Percentiles rank a stretch among this genome's conserved stretches.
phyloP scores from a whole-genome alignment of 2,329 filamentous ascomycete species.

The Aspergillus caelatus region DNA sequence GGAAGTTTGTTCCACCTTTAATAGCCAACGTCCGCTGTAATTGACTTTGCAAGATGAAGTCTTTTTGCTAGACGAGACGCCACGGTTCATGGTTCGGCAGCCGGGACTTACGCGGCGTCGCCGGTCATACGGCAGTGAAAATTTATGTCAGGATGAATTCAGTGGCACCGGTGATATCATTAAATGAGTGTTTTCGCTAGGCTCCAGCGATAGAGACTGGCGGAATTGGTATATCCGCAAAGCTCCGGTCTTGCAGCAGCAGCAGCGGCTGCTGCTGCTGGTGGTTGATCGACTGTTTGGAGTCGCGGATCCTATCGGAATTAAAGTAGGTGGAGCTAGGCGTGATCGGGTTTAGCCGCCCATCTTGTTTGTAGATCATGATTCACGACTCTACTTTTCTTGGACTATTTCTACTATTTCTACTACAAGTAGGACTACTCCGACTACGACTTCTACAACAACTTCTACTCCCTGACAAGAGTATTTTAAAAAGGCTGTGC shows the following conservation, averaged over 20 bases:
- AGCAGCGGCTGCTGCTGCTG: background rate
- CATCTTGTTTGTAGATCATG: background rate
- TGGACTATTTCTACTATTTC: no score
- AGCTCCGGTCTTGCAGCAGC: background rate
- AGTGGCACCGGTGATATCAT: slow-evolving; percentile 22
- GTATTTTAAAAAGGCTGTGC: no score
- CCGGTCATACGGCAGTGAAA: background rate
- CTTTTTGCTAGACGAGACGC: background rate
- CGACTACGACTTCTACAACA: no score
- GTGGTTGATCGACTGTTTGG: background rate
- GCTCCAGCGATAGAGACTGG: background rate
- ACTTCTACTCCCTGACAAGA: background rate
- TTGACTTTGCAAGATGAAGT: slow-evolving; percentile 10
- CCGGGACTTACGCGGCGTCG: slow-evolving; percentile 7
- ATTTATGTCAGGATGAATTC: slow-evolving; percentile 7
- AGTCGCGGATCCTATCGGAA: background rate
- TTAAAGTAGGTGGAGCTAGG: background rate
- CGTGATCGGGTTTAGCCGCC: background rate
- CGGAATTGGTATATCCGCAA: slow-evolving; percentile 9
- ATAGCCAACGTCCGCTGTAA: background rate
- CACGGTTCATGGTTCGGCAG: background rate
- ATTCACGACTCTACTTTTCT: background rate
- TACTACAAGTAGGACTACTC: no score
- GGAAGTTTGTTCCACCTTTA: slow-evolving; percentile 2
- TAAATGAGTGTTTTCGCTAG: background rate